These are phyloP conservation scores for Galium porrigens DNA, from an alignment of 305 asterid genomes.

Conservation along the genomic window DNA sequence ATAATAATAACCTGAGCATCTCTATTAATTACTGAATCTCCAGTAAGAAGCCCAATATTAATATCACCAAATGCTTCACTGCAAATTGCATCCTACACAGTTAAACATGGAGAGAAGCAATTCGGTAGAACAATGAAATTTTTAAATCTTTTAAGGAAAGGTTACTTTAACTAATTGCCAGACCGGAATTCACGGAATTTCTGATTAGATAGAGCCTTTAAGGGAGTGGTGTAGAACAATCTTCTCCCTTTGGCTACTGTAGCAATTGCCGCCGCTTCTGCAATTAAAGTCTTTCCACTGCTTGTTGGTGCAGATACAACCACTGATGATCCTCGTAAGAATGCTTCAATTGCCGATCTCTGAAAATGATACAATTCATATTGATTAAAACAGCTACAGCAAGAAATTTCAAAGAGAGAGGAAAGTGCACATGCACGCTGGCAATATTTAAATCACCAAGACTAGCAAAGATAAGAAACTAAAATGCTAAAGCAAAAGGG, in stretches of 20 bases:
- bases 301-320: slow-evolving; percentile 99
- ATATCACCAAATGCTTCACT: slow-evolving; percentile 86
- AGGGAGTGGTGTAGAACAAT: slow-evolving; percentile 90
- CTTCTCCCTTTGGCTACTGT: slow-evolving; percentile 74
- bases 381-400: background rate
- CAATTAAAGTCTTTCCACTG: slow-evolving; percentile 98
- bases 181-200: slow-evolving; percentile 95
- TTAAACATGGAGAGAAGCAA: slow-evolving; percentile 13
- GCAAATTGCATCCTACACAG: slow-evolving; percentile 19
- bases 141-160: background rate
- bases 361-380: slow-evolving; percentile 5
- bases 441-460: too few species aligned
- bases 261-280: slow-evolving; percentile 96
- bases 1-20: slow-evolving; percentile 89
- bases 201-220: slow-evolving; percentile 93
- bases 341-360: slow-evolving; percentile 73
- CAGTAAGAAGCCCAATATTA: slow-evolving; percentile 93
- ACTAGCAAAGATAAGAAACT: background rate
- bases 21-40: slow-evolving; percentile 89
- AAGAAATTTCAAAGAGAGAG: background rate
- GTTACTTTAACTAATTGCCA: slow-evolving; percentile 14
- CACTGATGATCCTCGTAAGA: slow-evolving; percentile 82
- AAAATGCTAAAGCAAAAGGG: background rate
- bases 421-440: background rate
- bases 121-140: slow-evolving; percentile 2